Conservation (phyloP, 768 basidiomycete genomes). For the Leccinum subgranulosum region DNA sequence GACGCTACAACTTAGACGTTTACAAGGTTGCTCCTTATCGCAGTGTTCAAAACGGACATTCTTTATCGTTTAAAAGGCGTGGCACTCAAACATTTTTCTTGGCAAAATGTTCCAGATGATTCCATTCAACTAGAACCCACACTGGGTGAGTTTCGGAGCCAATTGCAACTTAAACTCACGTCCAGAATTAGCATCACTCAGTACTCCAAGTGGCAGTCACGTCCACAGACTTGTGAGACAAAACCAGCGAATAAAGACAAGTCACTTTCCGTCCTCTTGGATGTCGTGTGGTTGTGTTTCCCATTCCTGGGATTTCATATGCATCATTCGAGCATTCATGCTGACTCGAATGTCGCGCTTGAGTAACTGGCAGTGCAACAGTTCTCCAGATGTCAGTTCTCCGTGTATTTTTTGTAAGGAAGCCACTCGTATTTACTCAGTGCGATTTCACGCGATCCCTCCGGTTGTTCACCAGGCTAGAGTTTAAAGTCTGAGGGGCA, state of each 20-base stretch:
- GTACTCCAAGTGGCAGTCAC: not conserved
- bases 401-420: not conserved
- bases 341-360: too few relatives aligned
- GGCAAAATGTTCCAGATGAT: not conserved
- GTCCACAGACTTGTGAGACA: constrained; percentile 4
- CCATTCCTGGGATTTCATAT: constrained; percentile 8
- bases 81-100: not conserved
- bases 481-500: constrained; percentile 5
- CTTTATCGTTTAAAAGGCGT: not conserved
- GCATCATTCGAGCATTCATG: not conserved
- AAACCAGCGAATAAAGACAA: constrained; percentile 4
- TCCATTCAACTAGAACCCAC: not conserved
- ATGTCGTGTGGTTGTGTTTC: not conserved
- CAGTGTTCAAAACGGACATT: too few relatives aligned
- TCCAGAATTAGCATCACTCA: not conserved
- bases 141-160: not conserved
- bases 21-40: too few relatives aligned
- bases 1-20: too few relatives aligned
- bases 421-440: not conserved
- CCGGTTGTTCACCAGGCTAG: not conserved
- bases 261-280: not conserved
- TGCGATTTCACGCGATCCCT: not conserved
- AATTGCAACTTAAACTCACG: not conserved
- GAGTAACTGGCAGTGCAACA: not conserved
- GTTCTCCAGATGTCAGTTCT: not conserved